phyloP scores from a whole-genome alignment of 768 basidiomycete genomes.

The Rickenella mellea region DNA sequence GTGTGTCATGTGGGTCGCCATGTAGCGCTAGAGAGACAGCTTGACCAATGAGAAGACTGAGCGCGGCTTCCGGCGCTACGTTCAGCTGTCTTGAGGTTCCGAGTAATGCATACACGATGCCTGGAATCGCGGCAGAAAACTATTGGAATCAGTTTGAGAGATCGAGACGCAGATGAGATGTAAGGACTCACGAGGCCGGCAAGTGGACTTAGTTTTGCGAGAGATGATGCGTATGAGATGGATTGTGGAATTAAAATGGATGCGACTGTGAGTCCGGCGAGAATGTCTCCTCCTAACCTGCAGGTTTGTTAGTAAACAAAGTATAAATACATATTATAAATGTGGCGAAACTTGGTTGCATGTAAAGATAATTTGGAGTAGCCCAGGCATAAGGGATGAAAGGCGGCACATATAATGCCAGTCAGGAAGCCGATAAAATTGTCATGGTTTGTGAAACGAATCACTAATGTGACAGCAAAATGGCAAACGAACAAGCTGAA shows the following conservation, averaged over 20 bases:
- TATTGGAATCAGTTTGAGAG: constrained; percentile 17
- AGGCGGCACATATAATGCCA: too few relatives aligned
- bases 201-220: constrained; percentile 78
- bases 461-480: constrained; percentile 1
- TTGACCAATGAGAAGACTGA: constrained; percentile 83
- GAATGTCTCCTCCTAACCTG: constrained; percentile 60
- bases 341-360: too few relatives aligned
- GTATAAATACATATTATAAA: too few relatives aligned
- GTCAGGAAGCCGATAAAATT: too few relatives aligned
- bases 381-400: background rate
- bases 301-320: too few relatives aligned
- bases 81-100: constrained; percentile 78
- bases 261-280: constrained; percentile 80
- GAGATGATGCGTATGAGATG: constrained; percentile 83
- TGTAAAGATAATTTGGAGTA: constrained; percentile 23
- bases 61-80: constrained; percentile 82
- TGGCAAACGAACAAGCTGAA: too few relatives aligned
- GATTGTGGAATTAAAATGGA: constrained; percentile 81
- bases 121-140: constrained; percentile 82
- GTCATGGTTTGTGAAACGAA: too few relatives aligned
- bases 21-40: constrained; percentile 64
- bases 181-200: constrained; percentile 62
- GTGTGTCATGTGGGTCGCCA: constrained; percentile 33
- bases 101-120: constrained; percentile 82
- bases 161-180: background rate